phyloP scores from a whole-genome alignment of 257 asterid genomes.

The Penstemon newberryi region DNA sequence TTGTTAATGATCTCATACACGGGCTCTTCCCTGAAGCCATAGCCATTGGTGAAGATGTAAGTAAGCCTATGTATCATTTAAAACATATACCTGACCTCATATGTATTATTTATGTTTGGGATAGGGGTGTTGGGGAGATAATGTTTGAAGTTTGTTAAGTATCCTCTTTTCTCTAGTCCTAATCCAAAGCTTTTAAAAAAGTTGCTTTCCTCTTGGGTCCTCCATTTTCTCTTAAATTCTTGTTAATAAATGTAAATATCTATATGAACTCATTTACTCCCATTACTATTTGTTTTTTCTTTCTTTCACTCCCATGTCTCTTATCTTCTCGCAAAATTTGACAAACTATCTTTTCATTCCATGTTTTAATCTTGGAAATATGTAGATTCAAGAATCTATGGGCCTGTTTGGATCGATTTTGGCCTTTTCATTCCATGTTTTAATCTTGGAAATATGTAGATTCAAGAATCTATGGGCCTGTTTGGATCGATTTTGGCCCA shows the following conservation, averaged over 20 bases:
- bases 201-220: conserved; percentile 3
- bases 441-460: neutral
- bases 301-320: neutral
- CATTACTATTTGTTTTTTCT: conserved; percentile 8
- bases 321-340: conserved; percentile 7
- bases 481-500: no score
- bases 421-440: neutral
- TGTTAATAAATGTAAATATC: neutral
- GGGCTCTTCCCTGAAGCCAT: conserved; percentile 91
- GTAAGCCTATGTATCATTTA: conserved; percentile 31
- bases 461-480: no score
- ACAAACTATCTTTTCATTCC: neutral
- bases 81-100: neutral
- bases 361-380: neutral
- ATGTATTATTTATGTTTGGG: neutral
- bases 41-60: conserved; percentile 93
- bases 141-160: conserved; percentile 16
- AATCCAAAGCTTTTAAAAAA: neutral
- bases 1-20: conserved; percentile 89
- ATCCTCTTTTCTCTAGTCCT: neutral
- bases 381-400: no score
- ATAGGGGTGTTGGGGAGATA: neutral
- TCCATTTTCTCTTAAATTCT: neutral
- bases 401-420: no score
- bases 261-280: conserved; percentile 1